A percentile compares a stretch with the other conserved stretches of the same genome.
Evolutionary conservation across 805 yeast species (phyloP).

Genomic region (Metschnikowia borealis): DNA sequence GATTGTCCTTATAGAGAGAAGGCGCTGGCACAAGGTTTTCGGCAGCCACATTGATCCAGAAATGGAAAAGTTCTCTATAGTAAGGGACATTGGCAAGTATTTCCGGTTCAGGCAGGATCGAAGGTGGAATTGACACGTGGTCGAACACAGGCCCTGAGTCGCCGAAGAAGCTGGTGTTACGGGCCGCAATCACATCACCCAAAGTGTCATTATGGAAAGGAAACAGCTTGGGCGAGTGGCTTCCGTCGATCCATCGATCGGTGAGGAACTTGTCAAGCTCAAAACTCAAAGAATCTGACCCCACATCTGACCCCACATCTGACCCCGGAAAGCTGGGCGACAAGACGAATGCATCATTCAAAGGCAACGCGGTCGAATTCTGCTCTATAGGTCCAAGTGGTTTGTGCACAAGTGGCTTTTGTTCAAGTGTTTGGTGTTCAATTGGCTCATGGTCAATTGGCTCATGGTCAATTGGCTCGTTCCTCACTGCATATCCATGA

Average conservation of each 20-base stretch:
- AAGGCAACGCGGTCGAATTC: neutral
- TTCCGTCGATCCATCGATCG: neutral
- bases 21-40: slow-evolving; percentile 65
- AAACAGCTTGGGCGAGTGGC: slow-evolving; percentile 1
- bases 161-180: neutral
- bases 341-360: neutral
- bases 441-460: neutral
- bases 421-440: neutral
- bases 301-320: neutral
- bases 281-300: neutral
- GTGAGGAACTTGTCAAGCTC: slow-evolving; percentile 3
- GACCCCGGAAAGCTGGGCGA: neutral
- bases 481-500: neutral
- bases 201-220: neutral
- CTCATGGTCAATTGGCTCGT: neutral
- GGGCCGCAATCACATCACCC: neutral
- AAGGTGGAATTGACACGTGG: slow-evolving; percentile 28
- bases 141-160: neutral
- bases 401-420: neutral
- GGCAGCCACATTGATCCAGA: slow-evolving; percentile 59
- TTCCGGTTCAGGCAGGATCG: slow-evolving; percentile 49
- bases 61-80: slow-evolving; percentile 58
- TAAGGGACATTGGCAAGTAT: slow-evolving; percentile 54
- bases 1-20: slow-evolving; percentile 53
- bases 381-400: neutral